Base-by-base conservation (phyloP, 148 eudicot species). In the Agrostemma githago region DNA sequence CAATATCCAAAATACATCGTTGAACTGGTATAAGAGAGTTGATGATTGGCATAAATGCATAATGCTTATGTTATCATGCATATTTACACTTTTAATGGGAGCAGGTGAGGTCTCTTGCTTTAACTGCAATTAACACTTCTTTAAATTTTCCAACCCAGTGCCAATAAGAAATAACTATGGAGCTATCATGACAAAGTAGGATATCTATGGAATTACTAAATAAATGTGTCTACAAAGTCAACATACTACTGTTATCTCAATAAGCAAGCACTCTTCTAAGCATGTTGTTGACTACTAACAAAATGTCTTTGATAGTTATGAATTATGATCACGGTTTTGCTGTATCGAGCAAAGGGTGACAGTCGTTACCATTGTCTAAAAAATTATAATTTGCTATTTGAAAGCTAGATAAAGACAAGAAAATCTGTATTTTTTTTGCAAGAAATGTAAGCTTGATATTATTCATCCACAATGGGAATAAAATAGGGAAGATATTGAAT, bases 181-280 rank as follows among this genome's bases (percentile, higher is more conserved):
- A 16, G 40, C 20, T 38, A 8, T 39, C 19, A 65, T 65, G 46
- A 65, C 43, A 63, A 62, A 38, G 38, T 62, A 58, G 6, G 19
- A 58, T 58, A 14, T 58, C 21, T 58, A n/a, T 51, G 69, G 7
- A 65, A 65, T 14, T 8, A 12, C 16, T 38, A 14, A 40, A 65
- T 42, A 65, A 65, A 65, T 65, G 46, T 65, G 43, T 48, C 48
- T 65, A 65, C 39, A 38, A 65, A 65, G 69, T 65, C 69, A 65
- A 65, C 6, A 26, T 26, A 39, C 4, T 10, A 60, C 46, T 38
- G 48, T 39, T 65, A 40, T 26, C 34, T 26, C 34, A 26, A 26
- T 26, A 26, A 26, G 34, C 34, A 26, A 26, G 34, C 34, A 26
- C 34, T 26, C 34, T 26, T 26, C 34, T 26, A 26, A 26, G 34